These are phyloP conservation scores for Delonix regia DNA, from an alignment of 306 rosid species.

Conservation along the genomic window DNA sequence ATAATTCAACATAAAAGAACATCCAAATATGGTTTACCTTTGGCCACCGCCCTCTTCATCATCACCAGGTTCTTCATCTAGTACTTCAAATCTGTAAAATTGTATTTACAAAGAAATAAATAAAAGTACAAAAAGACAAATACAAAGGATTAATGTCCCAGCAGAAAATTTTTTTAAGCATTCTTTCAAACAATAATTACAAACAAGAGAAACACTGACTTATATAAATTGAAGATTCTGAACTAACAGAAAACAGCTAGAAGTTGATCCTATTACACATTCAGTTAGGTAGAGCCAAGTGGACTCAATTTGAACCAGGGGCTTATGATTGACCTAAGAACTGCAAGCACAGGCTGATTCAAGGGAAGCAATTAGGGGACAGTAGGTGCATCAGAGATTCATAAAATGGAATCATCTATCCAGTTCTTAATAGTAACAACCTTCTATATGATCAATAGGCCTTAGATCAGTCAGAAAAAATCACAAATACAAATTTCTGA, in stretches of 20 bases:
- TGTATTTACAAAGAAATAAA: constrained; percentile 13
- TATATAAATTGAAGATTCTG: constrained; percentile 2
- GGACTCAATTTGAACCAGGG: not conserved
- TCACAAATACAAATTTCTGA: not conserved
- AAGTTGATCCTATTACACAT: constrained; percentile 25
- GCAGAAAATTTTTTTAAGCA: not conserved
- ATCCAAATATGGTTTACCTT: constrained; percentile 50
- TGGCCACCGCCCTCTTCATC: constrained; percentile 87
- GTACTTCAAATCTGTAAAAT: constrained; percentile 81
- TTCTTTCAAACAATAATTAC: constrained; percentile 10
- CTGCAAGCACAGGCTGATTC: not conserved
- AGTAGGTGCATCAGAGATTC: not conserved
- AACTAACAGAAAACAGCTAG: constrained; percentile 14
- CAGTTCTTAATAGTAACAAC: not conserved
- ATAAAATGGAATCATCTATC: not conserved
- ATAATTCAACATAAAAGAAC: constrained; percentile 11
- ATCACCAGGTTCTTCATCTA: constrained; percentile 98
- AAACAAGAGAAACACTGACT: constrained; percentile 14
- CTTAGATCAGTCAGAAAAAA: not conserved
- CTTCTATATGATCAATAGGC: constrained; percentile 5
- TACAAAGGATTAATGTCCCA: constrained; percentile 15
- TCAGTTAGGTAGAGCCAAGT: constrained; percentile 9
- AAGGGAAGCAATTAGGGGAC: not conserved
- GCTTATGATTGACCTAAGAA: constrained; percentile 4
- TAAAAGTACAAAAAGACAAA: constrained; percentile 14